phyloP scores from a whole-genome alignment of 2,329 filamentous ascomycete species.

The Fusarium guadeloupense region DNA sequence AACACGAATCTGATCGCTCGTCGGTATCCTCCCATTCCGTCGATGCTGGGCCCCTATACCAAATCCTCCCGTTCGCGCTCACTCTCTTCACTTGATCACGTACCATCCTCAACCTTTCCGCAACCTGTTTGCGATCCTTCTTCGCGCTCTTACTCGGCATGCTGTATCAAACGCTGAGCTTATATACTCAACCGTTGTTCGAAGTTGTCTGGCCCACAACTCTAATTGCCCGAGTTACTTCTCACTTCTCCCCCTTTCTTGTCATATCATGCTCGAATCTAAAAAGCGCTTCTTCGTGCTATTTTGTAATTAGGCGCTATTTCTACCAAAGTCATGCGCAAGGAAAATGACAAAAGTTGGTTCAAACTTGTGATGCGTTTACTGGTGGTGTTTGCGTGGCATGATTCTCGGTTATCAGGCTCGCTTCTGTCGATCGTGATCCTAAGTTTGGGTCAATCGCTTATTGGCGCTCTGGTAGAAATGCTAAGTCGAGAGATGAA shows the following conservation, averaged over 20 bases:
- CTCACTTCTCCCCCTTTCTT: slow-evolving; percentile 1
- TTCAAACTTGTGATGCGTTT: slow-evolving; percentile 28
- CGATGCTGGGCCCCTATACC: slow-evolving; percentile 13
- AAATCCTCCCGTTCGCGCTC: slow-evolving; percentile 4
- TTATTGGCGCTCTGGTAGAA: slow-evolving; percentile 20
- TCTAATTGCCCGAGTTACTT: slow-evolving; percentile 11
- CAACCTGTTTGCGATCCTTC: slow-evolving; percentile 11
- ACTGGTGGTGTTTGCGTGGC: slow-evolving; percentile 17
- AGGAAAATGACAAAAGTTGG: slow-evolving; percentile 38
- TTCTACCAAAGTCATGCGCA: slow-evolving; percentile 35
- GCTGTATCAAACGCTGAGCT: slow-evolving; percentile 8
- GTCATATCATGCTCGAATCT: slow-evolving; percentile 35
- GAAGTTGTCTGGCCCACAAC: slow-evolving; percentile 17
- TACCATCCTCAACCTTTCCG: slow-evolving; percentile 4
- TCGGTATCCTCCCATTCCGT: slow-evolving; percentile 23
- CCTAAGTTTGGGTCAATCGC: slow-evolving; percentile 3
- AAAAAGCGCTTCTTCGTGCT: slow-evolving; percentile 41
- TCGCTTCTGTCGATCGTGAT: slow-evolving; percentile 18
- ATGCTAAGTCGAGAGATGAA: no score
- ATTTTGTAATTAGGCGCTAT: slow-evolving; percentile 44
- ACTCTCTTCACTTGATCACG: background rate
- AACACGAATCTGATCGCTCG: slow-evolving; percentile 6
- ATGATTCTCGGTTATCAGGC: slow-evolving; percentile 29
- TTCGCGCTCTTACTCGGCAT: slow-evolving; percentile 18
- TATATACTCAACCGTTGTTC: slow-evolving; percentile 19